Evolutionary conservation across 106 monocot species (phyloP).

Genomic region (Platanthera zijinensis): DNA sequence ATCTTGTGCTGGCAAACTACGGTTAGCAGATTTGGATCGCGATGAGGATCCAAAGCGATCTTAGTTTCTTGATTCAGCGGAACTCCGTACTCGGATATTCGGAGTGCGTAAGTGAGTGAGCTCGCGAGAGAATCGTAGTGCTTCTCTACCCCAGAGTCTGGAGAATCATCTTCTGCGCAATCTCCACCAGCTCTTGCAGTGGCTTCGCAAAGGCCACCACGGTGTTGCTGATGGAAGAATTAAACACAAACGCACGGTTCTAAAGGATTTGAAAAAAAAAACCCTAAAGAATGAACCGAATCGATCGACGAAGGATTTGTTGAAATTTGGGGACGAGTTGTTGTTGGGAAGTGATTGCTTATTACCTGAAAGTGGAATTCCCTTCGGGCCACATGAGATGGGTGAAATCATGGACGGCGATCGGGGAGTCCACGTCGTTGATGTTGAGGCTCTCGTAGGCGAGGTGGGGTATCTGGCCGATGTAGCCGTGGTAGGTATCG

Average conservation of each 20-base stretch:
- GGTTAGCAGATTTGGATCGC: constrained; percentile 19
- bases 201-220: constrained; percentile 17
- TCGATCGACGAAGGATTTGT: no score
- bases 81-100: constrained; percentile 26
- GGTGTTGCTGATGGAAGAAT: constrained; percentile 12
- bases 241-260: no score
- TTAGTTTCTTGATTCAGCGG: constrained; percentile 7
- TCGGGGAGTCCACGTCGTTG: constrained; percentile 4
- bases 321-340: no score
- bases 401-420: constrained; percentile 15
- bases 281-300: no score
- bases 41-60: constrained; percentile 17
- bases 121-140: constrained; percentile 11
- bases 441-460: constrained; percentile 33
- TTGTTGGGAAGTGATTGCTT: no score
- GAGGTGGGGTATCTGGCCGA: neutral
- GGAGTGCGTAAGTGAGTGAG: constrained; percentile 6
- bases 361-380: constrained; percentile 33
- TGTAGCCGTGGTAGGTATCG: constrained; percentile 19
- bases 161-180: constrained; percentile 34
- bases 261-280: no score
- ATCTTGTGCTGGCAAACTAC: constrained; percentile 30
- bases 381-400: constrained; percentile 34
- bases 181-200: constrained; percentile 17
- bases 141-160: constrained; percentile 32